Conservation (phyloP, 208 protist genomes). For the Strigomonas galati region DNA sequence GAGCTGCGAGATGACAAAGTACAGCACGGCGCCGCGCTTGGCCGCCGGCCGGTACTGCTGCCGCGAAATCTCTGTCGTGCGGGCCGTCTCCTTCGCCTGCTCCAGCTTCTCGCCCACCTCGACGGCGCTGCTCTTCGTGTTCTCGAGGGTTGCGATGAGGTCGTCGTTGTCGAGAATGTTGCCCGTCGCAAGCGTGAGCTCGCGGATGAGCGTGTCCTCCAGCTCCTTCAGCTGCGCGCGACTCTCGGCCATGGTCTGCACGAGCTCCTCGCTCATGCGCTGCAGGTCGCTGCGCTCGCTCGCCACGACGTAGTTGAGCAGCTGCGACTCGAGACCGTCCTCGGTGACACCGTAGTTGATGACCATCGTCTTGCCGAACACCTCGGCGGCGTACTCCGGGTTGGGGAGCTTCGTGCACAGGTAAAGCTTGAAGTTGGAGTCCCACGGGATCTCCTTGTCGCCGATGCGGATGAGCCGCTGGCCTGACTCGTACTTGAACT, state of each 20-base stretch:
- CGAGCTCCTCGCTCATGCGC: constrained; percentile 92
- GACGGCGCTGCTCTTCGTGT: constrained; percentile 96
- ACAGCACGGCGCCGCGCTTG: constrained; percentile 96
- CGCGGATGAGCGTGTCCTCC: constrained; percentile 98
- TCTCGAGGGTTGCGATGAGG: constrained; percentile 97
- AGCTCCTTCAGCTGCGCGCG: constrained; percentile 96
- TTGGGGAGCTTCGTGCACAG: constrained; percentile 98
- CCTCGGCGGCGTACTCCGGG: constrained; percentile 97
- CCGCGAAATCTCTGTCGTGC: constrained; percentile 95
- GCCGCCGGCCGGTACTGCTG: constrained; percentile 96
- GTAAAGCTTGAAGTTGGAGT: constrained; percentile 97
- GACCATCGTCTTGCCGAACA: constrained; percentile 97
- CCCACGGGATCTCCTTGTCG: constrained; percentile 98
- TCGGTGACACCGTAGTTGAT: constrained; percentile 99
- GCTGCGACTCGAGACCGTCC: constrained; percentile 97
- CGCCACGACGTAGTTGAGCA: constrained; percentile 98
- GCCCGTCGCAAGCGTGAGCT: constrained; percentile 94
- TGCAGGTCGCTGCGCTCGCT: constrained; percentile 97
- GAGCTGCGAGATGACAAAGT: constrained; percentile 97
- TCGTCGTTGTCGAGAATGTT: constrained; percentile 99
- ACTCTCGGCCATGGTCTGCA: constrained; percentile 97
- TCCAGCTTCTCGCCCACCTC: constrained; percentile 97
- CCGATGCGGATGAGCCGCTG: constrained; percentile 91
- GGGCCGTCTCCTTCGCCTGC: constrained; percentile 92
- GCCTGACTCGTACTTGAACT: constrained; percentile 86